A percentile compares a stretch with the other conserved stretches of the same genome.
These are phyloP conservation scores for Ogataea neopini DNA, from an alignment of 805 yeast genomes.

Conservation along the genomic window DNA sequence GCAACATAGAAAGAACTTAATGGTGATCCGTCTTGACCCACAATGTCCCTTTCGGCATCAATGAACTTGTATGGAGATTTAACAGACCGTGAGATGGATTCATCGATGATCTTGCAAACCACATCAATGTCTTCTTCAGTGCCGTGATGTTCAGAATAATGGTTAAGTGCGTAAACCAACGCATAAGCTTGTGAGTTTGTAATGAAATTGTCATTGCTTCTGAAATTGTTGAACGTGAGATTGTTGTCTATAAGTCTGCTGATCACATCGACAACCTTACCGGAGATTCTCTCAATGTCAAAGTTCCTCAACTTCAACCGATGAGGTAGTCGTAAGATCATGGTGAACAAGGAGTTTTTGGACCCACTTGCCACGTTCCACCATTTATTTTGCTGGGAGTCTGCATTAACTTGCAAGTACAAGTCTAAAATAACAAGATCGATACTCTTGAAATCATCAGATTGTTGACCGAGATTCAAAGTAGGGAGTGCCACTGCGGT, in stretches of 20 bases:
- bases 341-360: slow-evolving; percentile 64
- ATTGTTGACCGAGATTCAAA: slow-evolving; percentile 30
- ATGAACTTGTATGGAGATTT: slow-evolving; percentile 83
- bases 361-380: slow-evolving; percentile 56
- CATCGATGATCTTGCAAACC: slow-evolving; percentile 71
- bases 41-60: slow-evolving; percentile 46
- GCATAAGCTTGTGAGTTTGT: slow-evolving; percentile 57
- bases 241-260: slow-evolving; percentile 50
- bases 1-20: slow-evolving; percentile 61
- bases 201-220: slow-evolving; percentile 29
- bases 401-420: slow-evolving; percentile 61
- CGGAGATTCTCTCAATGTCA: slow-evolving; percentile 19
- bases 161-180: slow-evolving; percentile 49
- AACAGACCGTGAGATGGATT: slow-evolving; percentile 68
- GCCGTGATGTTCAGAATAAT: slow-evolving; percentile 16
- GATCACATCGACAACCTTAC: slow-evolving; percentile 52
- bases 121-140: slow-evolving; percentile 26
- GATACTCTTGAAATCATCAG: slow-evolving; percentile 43
- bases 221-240: slow-evolving; percentile 48
- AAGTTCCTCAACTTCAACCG: slow-evolving; percentile 21
- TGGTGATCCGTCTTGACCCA: slow-evolving; percentile 17
- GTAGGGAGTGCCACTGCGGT: slow-evolving; percentile 22
- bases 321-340: slow-evolving; percentile 53
- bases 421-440: slow-evolving; percentile 61
- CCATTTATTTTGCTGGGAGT: slow-evolving; percentile 60